A percentile compares a stretch with the other conserved stretches of the same genome.
These are phyloP conservation scores for Paramecium sonneborni DNA, from an alignment of 73 alveolate species.

Conservation along the genomic window DNA sequence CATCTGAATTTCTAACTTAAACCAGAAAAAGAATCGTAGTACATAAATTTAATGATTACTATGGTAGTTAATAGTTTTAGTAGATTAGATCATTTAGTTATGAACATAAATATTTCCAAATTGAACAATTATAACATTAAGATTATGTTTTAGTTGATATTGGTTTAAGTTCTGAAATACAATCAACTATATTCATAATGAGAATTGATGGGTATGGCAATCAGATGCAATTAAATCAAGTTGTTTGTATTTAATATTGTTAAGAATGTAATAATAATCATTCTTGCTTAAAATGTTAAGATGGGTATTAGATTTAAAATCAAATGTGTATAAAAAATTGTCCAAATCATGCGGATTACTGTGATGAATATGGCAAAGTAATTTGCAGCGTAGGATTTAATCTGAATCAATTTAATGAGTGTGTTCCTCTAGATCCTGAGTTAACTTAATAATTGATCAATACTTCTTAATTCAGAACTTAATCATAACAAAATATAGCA, in stretches of 20 bases:
- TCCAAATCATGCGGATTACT: background rate
- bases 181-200: background rate
- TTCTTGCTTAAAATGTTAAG: background rate
- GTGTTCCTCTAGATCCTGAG: background rate
- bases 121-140: background rate
- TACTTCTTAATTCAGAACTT: background rate
- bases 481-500: background rate
- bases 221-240: background rate
- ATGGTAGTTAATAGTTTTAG: background rate
- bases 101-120: background rate
- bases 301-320: background rate
- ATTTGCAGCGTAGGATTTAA: background rate
- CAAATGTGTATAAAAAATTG: background rate
- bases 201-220: background rate
- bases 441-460: background rate
- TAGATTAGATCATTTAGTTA: background rate
- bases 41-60: background rate
- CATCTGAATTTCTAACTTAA: background rate
- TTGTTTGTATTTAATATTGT: background rate
- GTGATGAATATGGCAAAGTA: background rate
- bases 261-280: background rate
- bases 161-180: background rate
- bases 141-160: background rate
- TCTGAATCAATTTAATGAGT: background rate
- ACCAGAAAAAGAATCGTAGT: background rate